phyloP scores from a whole-genome alignment of 805 yeast species.

The Metschnikowia sp. region DNA sequence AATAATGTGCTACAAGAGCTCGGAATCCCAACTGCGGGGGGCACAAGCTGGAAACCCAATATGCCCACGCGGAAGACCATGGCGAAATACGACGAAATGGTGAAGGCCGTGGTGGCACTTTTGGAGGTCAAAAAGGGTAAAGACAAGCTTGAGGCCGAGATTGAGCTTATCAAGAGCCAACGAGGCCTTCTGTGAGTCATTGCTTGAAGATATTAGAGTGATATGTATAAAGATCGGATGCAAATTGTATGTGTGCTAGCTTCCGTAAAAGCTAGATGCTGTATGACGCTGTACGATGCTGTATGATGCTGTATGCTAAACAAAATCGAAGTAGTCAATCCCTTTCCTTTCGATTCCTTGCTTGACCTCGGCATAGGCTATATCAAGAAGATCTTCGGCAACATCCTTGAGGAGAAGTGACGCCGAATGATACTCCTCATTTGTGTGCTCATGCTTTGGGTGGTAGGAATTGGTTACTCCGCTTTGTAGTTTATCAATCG shows the following conservation, averaged over 20 bases:
- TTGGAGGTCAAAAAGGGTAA: constrained; percentile 82
- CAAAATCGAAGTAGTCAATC: constrained; percentile 1
- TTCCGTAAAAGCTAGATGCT: too few species aligned
- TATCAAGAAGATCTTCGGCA: not conserved
- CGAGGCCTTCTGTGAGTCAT: constrained; percentile 21
- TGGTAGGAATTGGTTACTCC: constrained; percentile 1
- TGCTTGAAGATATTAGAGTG: not conserved
- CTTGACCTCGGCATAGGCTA: not conserved
- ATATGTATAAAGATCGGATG: not conserved
- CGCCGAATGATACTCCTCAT: constrained; percentile 3
- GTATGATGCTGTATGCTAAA: not conserved
- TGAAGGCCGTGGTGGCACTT: constrained; percentile 64
- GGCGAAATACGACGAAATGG: constrained; percentile 70
- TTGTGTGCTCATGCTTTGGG: constrained; percentile 11
- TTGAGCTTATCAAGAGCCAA: constrained; percentile 41
- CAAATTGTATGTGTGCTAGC: not conserved
- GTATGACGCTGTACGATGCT: too few species aligned
- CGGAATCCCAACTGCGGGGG: constrained; percentile 60
- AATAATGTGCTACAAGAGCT: constrained; percentile 72
- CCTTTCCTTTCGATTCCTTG: not conserved
- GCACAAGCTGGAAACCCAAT: constrained; percentile 62
- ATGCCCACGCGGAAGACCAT: constrained; percentile 83
- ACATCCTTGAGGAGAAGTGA: not conserved
- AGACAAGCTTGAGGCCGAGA: constrained; percentile 84
- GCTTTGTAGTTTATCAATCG: constrained; percentile 6